These are phyloP conservation scores for Lophiotrema nucula DNA, from an alignment of 495 filamentous ascomycete genomes.

Conservation along the genomic window DNA sequence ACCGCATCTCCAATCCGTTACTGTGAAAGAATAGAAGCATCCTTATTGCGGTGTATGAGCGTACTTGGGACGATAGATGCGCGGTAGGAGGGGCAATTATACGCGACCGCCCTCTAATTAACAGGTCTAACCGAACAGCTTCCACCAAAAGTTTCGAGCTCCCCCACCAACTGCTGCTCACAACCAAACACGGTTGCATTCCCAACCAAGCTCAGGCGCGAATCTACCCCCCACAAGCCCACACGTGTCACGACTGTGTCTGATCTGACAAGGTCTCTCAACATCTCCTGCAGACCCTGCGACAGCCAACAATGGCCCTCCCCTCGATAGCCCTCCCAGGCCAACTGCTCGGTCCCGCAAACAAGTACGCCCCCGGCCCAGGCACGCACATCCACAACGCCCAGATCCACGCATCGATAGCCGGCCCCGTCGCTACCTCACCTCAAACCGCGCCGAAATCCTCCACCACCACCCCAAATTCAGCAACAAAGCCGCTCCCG, in stretches of 20 bases:
- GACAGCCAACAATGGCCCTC: constrained; percentile 16
- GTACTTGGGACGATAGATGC: no score
- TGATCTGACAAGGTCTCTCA: no score
- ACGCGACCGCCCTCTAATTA: background rate
- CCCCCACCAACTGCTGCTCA: background rate
- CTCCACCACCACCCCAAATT: constrained; percentile 47
- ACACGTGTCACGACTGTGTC: no score
- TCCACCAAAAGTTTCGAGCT: constrained; percentile 9
- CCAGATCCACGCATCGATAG: constrained; percentile 71
- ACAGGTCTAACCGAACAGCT: background rate
- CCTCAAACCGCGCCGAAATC: constrained; percentile 37
- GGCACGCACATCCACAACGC: constrained; percentile 77
- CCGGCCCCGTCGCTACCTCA: constrained; percentile 55
- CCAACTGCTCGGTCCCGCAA: constrained; percentile 67
- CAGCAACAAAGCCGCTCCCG: constrained; percentile 39
- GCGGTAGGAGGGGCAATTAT: no score
- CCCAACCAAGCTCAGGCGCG: no score
- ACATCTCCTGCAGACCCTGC: no score
- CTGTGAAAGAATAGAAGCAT: no score
- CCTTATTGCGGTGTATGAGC: no score
- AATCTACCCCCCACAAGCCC: no score
- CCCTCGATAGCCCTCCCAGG: constrained; percentile 60
- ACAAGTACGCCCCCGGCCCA: constrained; percentile 66
- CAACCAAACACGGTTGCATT: no score
- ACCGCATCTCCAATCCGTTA: no score